phyloP scores from a whole-genome alignment of 2,329 filamentous ascomycete genomes.

The Alternaria rosae region DNA sequence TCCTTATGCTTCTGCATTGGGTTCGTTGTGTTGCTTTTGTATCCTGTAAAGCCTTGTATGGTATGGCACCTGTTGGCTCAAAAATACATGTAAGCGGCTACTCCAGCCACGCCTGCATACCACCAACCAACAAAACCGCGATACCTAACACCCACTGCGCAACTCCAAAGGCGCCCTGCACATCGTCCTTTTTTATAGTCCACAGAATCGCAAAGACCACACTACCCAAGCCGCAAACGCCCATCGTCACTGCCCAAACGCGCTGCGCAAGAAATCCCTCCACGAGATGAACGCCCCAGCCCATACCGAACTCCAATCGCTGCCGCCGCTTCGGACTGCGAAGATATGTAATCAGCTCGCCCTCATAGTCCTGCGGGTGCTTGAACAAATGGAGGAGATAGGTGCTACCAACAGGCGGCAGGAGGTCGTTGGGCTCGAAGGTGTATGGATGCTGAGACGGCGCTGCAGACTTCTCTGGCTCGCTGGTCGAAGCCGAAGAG shows the following conservation, averaged over 20 bases:
- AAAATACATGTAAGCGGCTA: neutral
- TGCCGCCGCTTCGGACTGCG: constrained; percentile 45
- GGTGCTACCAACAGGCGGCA: constrained; percentile 48
- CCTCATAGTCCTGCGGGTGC: constrained; percentile 51
- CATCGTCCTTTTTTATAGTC: constrained; percentile 41
- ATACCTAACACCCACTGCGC: constrained; percentile 48
- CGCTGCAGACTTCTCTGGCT: constrained; percentile 17
- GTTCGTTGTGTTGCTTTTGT: neutral
- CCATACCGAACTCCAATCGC: constrained; percentile 45
- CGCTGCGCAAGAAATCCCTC: constrained; percentile 49
- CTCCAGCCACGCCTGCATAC: constrained; percentile 44
- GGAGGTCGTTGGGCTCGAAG: constrained; percentile 49
- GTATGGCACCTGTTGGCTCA: neutral
- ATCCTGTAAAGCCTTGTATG: neutral
- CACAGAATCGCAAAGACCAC: constrained; percentile 46
- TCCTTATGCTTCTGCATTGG: neutral
- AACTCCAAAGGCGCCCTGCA: constrained; percentile 53
- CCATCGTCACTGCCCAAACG: constrained; percentile 43
- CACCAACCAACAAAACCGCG: constrained; percentile 43
- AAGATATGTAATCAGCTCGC: constrained; percentile 48
- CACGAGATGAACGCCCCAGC: constrained; percentile 51
- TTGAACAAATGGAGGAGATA: constrained; percentile 52
- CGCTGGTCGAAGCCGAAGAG: constrained; percentile 14
- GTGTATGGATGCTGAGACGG: constrained; percentile 42
- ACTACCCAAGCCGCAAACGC: constrained; percentile 43